Evolutionary conservation across 2,329 filamentous ascomycete species (phyloP), one percentile per base, ranked within the genome.

Genomic region (Colletotrichum sp.): DNA sequence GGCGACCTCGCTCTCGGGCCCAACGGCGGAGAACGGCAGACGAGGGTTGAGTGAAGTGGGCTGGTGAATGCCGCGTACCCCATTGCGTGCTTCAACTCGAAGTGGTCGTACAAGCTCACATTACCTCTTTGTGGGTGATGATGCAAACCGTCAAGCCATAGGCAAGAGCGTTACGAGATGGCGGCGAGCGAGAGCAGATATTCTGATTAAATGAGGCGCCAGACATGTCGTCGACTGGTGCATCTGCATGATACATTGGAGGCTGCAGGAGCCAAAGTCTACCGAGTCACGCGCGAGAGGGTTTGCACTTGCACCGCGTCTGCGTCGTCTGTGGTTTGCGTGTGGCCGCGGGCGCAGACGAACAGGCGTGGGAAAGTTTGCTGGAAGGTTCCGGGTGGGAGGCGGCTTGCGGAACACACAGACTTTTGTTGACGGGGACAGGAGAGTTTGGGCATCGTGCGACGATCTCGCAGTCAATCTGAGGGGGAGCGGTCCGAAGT

Each of bases 241-340:
- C 34, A 39, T 26, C 67, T 28, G 24, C 36, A 49, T 72, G 72
- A 67, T 67, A 72, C 68, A 55, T 49, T 55, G 62, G 52, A 57
- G 59, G 59, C 70, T 68, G 63, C 73, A 68, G 44, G 44, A 28
- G n/a, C 8, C n/a, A 76, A 76, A 65, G 59, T 66, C 44, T 74
- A n/a, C 32, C 74, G 74, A 76, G 74, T 76, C 70, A 65, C 64
- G 73, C 57, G 63, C 64, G 15, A 16, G 49, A n/a, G 21, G 13
- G 12, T 57, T 68, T 39, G 52, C 16, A 24, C n/a, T 52, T 52
- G 44, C 44, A 52, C 44, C 44, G 44, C 44, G 44, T 52, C 52
- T 57, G 66, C 32, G 30, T 26, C 59, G 59, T 63, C 59, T 32
- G 62, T 39, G 34, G 34, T 39, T 63, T 63, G 30, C 30, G 60